A percentile compares a stretch with the other conserved stretches of the same genome.
phyloP scores from a whole-genome alignment of 1,284 basidiomycete species.

The Cystobasidium slooffiae region DNA sequence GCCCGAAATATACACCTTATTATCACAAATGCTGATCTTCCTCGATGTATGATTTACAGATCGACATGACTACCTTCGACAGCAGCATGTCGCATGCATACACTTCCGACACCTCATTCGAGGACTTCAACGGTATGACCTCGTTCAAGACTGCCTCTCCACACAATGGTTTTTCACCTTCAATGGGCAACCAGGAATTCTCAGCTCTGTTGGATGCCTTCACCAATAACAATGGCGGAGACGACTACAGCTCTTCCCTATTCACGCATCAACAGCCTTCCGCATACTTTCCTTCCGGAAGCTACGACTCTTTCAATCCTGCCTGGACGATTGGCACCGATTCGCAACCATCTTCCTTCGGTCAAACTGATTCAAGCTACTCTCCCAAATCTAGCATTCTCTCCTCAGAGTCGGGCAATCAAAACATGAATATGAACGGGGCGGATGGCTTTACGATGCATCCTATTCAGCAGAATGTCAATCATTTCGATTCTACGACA shows the following conservation, averaged over 20 bases:
- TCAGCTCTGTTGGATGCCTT: slow-evolving; percentile 18
- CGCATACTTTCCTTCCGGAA: neutral
- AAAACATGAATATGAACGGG: neutral
- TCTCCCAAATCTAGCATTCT: slow-evolving; percentile 2
- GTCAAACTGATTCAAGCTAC: slow-evolving; percentile 2
- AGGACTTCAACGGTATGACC: slow-evolving; percentile 3
- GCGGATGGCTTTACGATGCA: neutral
- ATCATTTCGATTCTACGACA: neutral
- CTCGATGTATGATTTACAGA: neutral
- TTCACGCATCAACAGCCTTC: neutral
- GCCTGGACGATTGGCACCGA: slow-evolving; percentile 7
- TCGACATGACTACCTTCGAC: slow-evolving; percentile 5
- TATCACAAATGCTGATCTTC: neutral
- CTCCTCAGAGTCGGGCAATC: neutral
- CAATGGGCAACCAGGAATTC: slow-evolving; percentile 14
- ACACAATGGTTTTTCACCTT: slow-evolving; percentile 18
- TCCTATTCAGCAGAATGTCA: neutral
- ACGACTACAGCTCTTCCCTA: slow-evolving; percentile 11
- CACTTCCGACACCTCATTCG: slow-evolving; percentile 5
- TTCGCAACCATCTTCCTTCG: slow-evolving; percentile 1
- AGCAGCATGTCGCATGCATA: slow-evolving; percentile 6
- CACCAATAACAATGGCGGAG: neutral
- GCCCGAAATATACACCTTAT: too few species aligned
- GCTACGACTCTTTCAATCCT: neutral
- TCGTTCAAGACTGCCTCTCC: slow-evolving; percentile 17